Base-by-base conservation (phyloP, 345 rosid species). In the Aethionema arabicum region DNA sequence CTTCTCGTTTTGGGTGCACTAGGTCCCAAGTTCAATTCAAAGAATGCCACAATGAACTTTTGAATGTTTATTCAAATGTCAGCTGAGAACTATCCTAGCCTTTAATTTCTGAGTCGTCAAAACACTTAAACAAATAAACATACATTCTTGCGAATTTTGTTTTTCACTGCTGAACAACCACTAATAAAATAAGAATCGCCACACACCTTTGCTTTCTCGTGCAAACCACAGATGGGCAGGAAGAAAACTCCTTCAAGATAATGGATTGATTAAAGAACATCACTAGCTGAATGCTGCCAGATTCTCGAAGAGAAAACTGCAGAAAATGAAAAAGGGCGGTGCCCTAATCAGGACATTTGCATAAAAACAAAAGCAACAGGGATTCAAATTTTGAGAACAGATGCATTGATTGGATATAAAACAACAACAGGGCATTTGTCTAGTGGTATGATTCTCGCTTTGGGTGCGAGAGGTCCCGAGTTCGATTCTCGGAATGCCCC, bases 391-490 rank as follows among this genome's bases (percentile, higher is more conserved):
- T 21, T 21, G 27, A 21, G 27, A 21, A 21, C 27, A 21, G 27
- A 1, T 21, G 27, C 27, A 21, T 21, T 21, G 27, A 21, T 21
- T 21, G 27, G 27, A 21, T 21, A 21, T 21, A 21, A 1, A 21
- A 21, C 27, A 37, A 37, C 21, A 40, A 39, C 32, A 53, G 74
- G 89, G 83, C 83, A 82, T 80, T 81, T 83, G 84, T 83, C 80
- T 80, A 84, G 88, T 85, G 88, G 91, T 78, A 84, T 81, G 89
- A 82, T 85, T 84, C 90, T 88, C 69, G 83, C 87, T 88, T 83
- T 77, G 86, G 91, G 88, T 81, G 90, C 78, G 78, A 91, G 85
- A 83, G 83, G 83, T 87, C 91, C 79, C 65, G 77, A 85, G 85
- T 77, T 77, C 56, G 61, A 74, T 83, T 87, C 86, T 80, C 79